These are phyloP conservation scores for Crataegus laevigata DNA, from an alignment of 306 rosid species.

Conservation along the genomic window DNA sequence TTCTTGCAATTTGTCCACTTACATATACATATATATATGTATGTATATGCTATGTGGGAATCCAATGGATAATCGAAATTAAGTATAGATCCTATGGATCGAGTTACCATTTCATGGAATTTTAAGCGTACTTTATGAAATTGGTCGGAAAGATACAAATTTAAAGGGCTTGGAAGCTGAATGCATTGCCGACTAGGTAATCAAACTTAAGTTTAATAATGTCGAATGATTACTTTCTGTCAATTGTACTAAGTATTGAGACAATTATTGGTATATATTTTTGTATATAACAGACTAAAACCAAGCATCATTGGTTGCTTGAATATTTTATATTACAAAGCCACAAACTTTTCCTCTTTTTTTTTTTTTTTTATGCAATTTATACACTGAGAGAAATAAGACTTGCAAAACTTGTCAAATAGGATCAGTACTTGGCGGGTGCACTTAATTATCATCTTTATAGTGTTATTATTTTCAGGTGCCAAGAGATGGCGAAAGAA, in stretches of 20 bases:
- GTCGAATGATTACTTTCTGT: not conserved
- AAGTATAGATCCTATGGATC: not conserved
- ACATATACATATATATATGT: not conserved
- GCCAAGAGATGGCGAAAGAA: not conserved
- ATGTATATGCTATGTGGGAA: not conserved
- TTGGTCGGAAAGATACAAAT: not conserved
- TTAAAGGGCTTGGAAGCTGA: not conserved
- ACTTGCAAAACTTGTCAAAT: not conserved
- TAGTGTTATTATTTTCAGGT: not conserved
- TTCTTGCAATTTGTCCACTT: slow-evolving; percentile 19
- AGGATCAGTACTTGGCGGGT: not conserved
- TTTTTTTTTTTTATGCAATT: not conserved
- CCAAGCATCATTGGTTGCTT: not conserved
- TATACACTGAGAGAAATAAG: not conserved
- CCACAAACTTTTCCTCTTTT: not conserved
- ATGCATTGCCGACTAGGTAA: not conserved
- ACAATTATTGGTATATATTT: not conserved
- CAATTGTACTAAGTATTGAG: not conserved
- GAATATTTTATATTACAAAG: not conserved
- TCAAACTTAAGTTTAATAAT: not conserved
- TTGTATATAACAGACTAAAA: not conserved
- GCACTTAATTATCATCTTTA: not conserved
- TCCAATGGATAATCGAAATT: not conserved
- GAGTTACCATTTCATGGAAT: not conserved
- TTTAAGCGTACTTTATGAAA: not conserved